Base-by-base conservation (phyloP, 192 early-diverging fungal genomes). In the Spizellomyces punctatus region DNA sequence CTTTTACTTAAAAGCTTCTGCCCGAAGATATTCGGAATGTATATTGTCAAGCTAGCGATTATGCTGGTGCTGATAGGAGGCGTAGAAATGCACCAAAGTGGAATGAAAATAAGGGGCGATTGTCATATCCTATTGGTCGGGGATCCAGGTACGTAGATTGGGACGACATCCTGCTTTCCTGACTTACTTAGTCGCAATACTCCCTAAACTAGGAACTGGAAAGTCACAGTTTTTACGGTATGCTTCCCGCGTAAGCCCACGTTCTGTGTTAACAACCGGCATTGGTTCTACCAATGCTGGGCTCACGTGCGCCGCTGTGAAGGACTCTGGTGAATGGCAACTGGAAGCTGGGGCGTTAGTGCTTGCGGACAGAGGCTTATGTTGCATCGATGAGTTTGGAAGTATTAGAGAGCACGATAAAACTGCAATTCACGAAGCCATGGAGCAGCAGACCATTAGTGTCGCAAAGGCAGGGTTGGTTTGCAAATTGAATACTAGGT, bases 361-460 rank as follows among this genome's bases (percentile, higher is more conserved):
- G 8, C 74, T 92, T 46, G 90, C 92, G 1, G 92, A 93, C 71
- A 78, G 89, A 6, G 92, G 92, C 0, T 45, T 93, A 6, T 93
- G 92, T 66, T 92, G 91, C 67, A 92, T 93, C 57, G 92, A 93
- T 63, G 92, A 93, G 78, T 93, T 93, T 86, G 90, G 89, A 10
- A 88, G 87, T 56, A 90, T 93, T 63, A 67, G 87, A 16, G 89
- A 91, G 60, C 72, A 84, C 8, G 91, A 92, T 63, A 90, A 91
- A 70, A 86, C 86, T 7, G 85, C 90, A 4, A 88, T 93, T 19
- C 86, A 89, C 55, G 92, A 93, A 65, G 92, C 91, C 3, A 93
- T 93, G 92, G 92, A 93, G 65, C 92, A 93, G 77, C 92, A 93
- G 74, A 89, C 90, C 16, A 91, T 93, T 19, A 88, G 85, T 55